A percentile compares a stretch with the other conserved stretches of the same genome.
Evolutionary conservation across 2,329 filamentous ascomycete species (phyloP).

Genomic region (Periconia digitata): DNA sequence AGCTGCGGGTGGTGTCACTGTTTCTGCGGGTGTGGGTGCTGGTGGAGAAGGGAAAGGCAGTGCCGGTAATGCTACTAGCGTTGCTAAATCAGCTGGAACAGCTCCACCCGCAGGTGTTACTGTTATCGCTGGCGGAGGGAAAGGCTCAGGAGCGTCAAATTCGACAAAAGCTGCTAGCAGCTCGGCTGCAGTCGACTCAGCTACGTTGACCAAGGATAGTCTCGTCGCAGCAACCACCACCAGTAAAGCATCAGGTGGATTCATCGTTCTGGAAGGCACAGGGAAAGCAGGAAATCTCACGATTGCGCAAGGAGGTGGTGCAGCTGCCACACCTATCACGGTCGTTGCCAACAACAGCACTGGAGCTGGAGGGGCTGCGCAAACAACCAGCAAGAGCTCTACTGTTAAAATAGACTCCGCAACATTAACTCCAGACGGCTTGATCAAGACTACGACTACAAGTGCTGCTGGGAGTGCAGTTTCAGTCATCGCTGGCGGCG

Average conservation of each 20-base stretch:
- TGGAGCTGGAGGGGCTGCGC: slow-evolving; percentile 6
- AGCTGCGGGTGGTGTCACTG: slow-evolving; percentile 19
- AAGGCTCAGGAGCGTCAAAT: slow-evolving; percentile 8
- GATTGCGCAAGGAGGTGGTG: neutral
- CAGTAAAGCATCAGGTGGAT: slow-evolving; percentile 1
- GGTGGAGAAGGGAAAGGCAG: slow-evolving; percentile 4
- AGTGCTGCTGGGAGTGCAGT: slow-evolving; percentile 9
- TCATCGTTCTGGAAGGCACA: slow-evolving; percentile 26
- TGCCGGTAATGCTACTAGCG: neutral
- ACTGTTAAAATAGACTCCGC: slow-evolving; percentile 11
- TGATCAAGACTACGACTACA: slow-evolving; percentile 6
- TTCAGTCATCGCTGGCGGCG: slow-evolving; percentile 23
- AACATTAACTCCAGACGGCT: slow-evolving; percentile 9
- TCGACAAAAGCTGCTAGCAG: slow-evolving; percentile 4
- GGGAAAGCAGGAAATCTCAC: slow-evolving; percentile 4
- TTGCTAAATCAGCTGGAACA: neutral
- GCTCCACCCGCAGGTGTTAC: slow-evolving; percentile 4
- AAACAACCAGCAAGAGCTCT: slow-evolving; percentile 5
- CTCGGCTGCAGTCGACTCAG: slow-evolving; percentile 8
- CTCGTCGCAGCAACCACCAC: slow-evolving; percentile 9
- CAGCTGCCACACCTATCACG: slow-evolving; percentile 3
- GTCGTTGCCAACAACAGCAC: slow-evolving; percentile 9
- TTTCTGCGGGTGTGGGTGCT: slow-evolving; percentile 13
- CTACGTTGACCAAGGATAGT: slow-evolving; percentile 10
- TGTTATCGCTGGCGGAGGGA: slow-evolving; percentile 7